phyloP scores from a whole-genome alignment of 805 yeast genomes.

The Starmerella geochares region DNA sequence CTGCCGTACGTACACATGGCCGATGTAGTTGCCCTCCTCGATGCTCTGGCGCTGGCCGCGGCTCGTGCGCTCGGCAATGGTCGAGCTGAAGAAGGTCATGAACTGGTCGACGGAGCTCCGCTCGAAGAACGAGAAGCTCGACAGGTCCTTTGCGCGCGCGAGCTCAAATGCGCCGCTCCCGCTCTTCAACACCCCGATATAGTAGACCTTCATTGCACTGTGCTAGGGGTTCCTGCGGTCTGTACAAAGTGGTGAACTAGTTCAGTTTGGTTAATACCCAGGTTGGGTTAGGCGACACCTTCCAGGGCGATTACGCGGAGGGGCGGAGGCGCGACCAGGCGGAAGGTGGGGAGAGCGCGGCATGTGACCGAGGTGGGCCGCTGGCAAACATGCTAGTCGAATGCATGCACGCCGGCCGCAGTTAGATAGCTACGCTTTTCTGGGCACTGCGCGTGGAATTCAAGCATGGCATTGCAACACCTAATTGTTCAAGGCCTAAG shows the following conservation, averaged over 20 bases:
- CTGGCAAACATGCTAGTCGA: too few relatives aligned
- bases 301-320: background rate
- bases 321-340: background rate
- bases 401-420: too few relatives aligned
- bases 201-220: constrained; percentile 68
- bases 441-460: background rate
- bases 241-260: background rate
- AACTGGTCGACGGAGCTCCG: constrained; percentile 74
- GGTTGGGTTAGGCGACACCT: constrained; percentile 2
- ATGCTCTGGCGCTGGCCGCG: constrained; percentile 89
- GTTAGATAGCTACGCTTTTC: too few relatives aligned
- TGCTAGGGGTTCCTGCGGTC: too few relatives aligned
- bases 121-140: constrained; percentile 84
- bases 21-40: constrained; percentile 83
- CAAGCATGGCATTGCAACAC: background rate
- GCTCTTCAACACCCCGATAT: constrained; percentile 74
- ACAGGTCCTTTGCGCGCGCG: constrained; percentile 67
- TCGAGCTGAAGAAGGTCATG: constrained; percentile 86
- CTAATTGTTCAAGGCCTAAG: background rate
- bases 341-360: background rate
- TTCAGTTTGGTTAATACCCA: background rate
- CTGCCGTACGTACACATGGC: constrained; percentile 79
- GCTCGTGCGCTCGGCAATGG: constrained; percentile 78
- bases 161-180: constrained; percentile 58
- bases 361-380: too few relatives aligned